Percentiles rank a stretch among this genome's conserved stretches.
phyloP scores from a whole-genome alignment of 441 rosid genomes.

The California macrophylla region DNA sequence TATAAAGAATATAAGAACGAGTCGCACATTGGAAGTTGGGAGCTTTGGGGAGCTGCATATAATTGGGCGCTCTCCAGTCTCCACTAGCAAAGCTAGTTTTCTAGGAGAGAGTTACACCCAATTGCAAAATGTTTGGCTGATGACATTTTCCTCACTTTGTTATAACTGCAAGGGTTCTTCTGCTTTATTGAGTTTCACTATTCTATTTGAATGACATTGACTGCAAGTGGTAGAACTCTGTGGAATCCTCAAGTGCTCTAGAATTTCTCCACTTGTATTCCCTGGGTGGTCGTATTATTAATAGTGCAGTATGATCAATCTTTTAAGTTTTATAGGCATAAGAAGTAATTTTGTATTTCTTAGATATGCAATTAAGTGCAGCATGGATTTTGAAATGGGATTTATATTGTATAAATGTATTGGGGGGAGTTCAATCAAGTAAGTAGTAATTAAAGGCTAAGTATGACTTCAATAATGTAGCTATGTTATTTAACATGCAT shows the following conservation, averaged over 20 bases:
- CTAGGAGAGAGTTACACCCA: background rate
- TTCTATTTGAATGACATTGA: background rate
- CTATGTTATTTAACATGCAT: background rate
- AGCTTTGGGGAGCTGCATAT: background rate
- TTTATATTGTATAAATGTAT: background rate
- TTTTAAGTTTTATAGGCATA: background rate
- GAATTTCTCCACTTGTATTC: background rate
- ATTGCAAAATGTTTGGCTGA: background rate
- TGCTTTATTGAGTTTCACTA: background rate
- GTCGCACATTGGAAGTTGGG: background rate
- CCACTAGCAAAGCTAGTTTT: background rate
- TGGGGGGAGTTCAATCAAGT: constrained; percentile 9
- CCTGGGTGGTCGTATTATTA: background rate
- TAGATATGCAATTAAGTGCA: background rate
- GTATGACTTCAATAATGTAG: background rate
- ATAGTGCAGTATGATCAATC: background rate
- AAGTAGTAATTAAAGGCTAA: constrained; percentile 4
- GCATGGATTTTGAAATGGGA: background rate
- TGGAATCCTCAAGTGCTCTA: background rate
- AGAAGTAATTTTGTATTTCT: background rate
- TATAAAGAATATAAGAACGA: background rate
- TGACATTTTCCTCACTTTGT: too few relatives aligned
- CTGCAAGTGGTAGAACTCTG: background rate
- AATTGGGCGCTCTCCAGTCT: background rate
- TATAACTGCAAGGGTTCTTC: background rate